Evolutionary conservation across 331 rosid species (phyloP), one percentile per base, ranked within the genome.

Genomic region (Malus hybrid): DNA sequence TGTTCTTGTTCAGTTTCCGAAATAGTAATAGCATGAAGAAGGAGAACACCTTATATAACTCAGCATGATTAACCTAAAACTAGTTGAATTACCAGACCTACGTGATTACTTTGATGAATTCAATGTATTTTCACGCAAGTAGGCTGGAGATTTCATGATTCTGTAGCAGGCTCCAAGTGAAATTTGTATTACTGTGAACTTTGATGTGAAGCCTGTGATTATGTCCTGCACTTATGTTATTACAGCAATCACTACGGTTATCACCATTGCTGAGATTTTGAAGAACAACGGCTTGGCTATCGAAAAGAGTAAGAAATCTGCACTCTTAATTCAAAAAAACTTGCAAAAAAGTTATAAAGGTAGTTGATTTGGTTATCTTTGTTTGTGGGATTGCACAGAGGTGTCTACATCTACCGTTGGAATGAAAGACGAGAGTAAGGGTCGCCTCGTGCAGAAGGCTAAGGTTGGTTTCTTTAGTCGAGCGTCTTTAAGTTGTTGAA

Each of bases 271-370:
- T 1, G 97, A 94, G 88, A 94, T 94, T 78, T 74, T 94, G 85
- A 94, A 94, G 91, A 92, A 92, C 88, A 94, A 87, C 66, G 99
- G 99, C 69, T 81, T 94, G 83, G 99, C 96, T 74, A 89, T 87
- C 22, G 97, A 92, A 84, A 90, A 88, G 87, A 94, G 97, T 94
- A 81, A 83, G 86, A 63, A 56, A 71, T 46, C 22, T 60, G 14
- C 60, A 18, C 52, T 20, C n/a, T 57, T 19, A 24, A 65, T 61
- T 50, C n/a, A 15, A 15, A 19, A 48, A 19, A 5, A 66, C 70
- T 6, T 6, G 20, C 66, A 18, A 62, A 68, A 64, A 55, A 22
- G 48, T 65, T 76, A 14, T 48, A 44, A 46, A 63, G 63, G 73
- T 76, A 19, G 54, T 59, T 65, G 60, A 74, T 69, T 73, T 75